Conservation (phyloP, 495 filamentous ascomycete species). For the Mycothermus thermophilus region DNA sequence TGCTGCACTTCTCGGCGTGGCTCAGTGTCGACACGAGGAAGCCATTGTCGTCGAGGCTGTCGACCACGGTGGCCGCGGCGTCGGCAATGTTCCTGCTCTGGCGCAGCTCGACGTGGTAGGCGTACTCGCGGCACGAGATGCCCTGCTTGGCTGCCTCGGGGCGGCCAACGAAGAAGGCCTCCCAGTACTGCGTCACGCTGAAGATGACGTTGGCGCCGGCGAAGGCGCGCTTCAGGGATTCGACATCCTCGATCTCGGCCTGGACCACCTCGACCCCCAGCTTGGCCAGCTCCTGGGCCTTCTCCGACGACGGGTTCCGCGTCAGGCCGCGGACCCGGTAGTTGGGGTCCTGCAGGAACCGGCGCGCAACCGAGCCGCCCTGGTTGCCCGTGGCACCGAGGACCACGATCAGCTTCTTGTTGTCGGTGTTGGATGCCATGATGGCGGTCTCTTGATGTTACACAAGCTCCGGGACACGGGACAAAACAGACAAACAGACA, state of each 20-base stretch:
- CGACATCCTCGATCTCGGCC: constrained; percentile 29
- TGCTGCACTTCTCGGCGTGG: constrained; percentile 22
- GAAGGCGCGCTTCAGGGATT: constrained; percentile 28
- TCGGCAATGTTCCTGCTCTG: constrained; percentile 41
- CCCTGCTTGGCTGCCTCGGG: constrained; percentile 12
- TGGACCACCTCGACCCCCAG: constrained; percentile 31
- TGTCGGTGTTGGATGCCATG: neutral
- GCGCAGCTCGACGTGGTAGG: constrained; percentile 34
- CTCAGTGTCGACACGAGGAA: constrained; percentile 34
- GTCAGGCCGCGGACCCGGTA: constrained; percentile 34
- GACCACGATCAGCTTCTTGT: constrained; percentile 25
- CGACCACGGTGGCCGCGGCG: constrained; percentile 32
- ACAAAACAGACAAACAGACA: no score
- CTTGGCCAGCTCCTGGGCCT: constrained; percentile 21
- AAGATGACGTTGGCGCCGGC: constrained; percentile 34
- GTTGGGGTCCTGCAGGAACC: constrained; percentile 21
- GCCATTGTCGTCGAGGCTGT: constrained; percentile 30
- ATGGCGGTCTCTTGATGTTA: neutral
- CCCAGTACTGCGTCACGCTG: constrained; percentile 40
- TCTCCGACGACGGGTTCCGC: constrained; percentile 27
- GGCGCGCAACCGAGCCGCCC: constrained; percentile 27
- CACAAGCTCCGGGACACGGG: neutral
- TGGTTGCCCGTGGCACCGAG: constrained; percentile 33
- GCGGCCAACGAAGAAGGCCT: constrained; percentile 23
- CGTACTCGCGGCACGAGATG: constrained; percentile 25